Conservation (phyloP, 768 basidiomycete species). For the Paxillus involutus region DNA sequence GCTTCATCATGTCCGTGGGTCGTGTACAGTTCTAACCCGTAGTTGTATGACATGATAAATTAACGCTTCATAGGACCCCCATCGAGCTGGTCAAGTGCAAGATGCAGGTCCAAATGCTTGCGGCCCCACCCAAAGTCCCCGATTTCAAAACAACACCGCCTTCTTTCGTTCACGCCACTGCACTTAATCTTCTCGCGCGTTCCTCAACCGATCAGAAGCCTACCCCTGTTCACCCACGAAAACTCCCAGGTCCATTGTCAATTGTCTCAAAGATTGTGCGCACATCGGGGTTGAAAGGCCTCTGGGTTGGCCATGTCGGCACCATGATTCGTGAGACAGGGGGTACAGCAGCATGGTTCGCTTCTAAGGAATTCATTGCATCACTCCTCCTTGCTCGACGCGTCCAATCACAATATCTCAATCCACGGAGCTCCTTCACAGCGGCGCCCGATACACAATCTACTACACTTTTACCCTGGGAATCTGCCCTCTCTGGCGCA, state of each 20-base stretch:
- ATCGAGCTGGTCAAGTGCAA: constrained; percentile 93
- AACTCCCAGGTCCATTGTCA: constrained; percentile 50
- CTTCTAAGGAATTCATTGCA: constrained; percentile 76
- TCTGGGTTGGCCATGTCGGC: constrained; percentile 86
- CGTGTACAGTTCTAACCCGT: neutral
- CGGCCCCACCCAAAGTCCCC: constrained; percentile 13
- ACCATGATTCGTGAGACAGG: constrained; percentile 88
- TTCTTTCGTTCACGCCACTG: constrained; percentile 12
- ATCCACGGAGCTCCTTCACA: neutral
- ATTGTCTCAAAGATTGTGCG: constrained; percentile 47
- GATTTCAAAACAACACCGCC: constrained; percentile 14
- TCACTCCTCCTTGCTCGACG: constrained; percentile 57
- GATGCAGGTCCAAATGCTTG: constrained; percentile 90
- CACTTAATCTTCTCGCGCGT: neutral
- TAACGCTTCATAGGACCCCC: constrained; percentile 60
- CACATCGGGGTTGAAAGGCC: constrained; percentile 57
- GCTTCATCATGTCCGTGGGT: constrained; percentile 72
- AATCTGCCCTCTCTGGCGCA: constrained; percentile 79
- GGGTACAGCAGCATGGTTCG: constrained; percentile 85
- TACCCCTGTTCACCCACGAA: constrained; percentile 7
- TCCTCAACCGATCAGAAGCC: constrained; percentile 10
- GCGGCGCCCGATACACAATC: constrained; percentile 1
- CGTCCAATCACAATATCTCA: constrained; percentile 7
- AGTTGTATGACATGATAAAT: constrained; percentile 3
- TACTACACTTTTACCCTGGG: constrained; percentile 48